Evolutionary conservation across 2,329 filamentous ascomycete genomes (phyloP).

Genomic region (Penicillium frequentans): DNA sequence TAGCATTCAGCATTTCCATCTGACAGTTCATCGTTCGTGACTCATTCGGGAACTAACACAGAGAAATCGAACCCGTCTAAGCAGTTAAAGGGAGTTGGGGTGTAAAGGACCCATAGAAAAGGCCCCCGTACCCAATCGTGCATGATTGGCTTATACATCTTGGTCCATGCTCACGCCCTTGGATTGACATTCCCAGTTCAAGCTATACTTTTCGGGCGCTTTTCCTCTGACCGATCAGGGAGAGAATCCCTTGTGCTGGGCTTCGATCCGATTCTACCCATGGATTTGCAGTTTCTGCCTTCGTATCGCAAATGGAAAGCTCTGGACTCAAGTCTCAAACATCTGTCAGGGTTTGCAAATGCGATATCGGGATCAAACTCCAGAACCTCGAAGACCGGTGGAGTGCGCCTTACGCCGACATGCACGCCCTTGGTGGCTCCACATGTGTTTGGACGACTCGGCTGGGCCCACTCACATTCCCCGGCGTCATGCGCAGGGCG

Average conservation of each 20-base stretch:
- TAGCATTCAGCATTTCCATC: background rate
- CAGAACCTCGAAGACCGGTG: constrained; percentile 10
- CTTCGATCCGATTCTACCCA: background rate
- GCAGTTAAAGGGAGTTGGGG: background rate
- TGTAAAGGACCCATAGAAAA: background rate
- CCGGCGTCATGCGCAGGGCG: constrained; percentile 1
- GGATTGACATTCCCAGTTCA: constrained; percentile 20
- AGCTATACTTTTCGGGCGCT: background rate
- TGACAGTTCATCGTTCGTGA: background rate
- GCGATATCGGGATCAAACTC: background rate
- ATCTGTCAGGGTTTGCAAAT: background rate
- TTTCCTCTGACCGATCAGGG: background rate
- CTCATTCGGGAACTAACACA: background rate
- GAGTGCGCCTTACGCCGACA: constrained; percentile 20
- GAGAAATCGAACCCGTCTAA: background rate
- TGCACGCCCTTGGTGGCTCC: constrained; percentile 25
- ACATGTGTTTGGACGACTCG: constrained; percentile 1
- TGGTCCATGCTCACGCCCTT: constrained; percentile 21
- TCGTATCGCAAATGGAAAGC: background rate
- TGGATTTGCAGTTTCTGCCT: background rate
- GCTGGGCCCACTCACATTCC: constrained; percentile 13
- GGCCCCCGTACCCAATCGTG: background rate
- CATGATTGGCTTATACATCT: constrained; percentile 1
- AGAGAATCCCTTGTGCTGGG: too few relatives aligned
- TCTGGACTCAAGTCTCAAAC: background rate